These are phyloP conservation scores for Mollisiaceae sp. DNA, from an alignment of 2,329 filamentous ascomycete genomes.

Conservation along the genomic window DNA sequence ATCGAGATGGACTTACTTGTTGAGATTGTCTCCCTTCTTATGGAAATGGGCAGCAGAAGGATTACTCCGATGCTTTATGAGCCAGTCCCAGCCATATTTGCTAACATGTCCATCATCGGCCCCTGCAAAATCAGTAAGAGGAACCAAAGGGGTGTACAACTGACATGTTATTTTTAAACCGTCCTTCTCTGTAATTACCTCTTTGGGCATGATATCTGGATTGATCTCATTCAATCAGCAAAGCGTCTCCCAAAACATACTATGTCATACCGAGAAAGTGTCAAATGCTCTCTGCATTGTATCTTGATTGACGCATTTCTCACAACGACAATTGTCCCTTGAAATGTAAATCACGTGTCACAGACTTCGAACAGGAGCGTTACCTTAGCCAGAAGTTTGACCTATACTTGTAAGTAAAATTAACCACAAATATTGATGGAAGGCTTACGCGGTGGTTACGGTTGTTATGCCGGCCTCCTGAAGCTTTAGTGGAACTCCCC, in stretches of 20 bases:
- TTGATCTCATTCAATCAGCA: constrained; percentile 50
- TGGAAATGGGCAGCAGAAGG: constrained; percentile 35
- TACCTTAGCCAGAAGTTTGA: constrained; percentile 49
- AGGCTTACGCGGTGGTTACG: constrained; percentile 13
- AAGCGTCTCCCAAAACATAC: constrained; percentile 10
- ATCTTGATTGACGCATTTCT: constrained; percentile 68
- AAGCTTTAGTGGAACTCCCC: constrained; percentile 26
- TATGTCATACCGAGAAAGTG: constrained; percentile 64
- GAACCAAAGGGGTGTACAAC: constrained; percentile 26
- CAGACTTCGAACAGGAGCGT: constrained; percentile 12
- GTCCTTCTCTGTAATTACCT: constrained; percentile 43
- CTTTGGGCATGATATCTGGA: constrained; percentile 44
- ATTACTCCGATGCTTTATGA: constrained; percentile 52
- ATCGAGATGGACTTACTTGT: not conserved
- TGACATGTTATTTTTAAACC: constrained; percentile 58
- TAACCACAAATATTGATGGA: not conserved
- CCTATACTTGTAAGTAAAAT: constrained; percentile 34
- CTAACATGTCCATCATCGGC: constrained; percentile 70
- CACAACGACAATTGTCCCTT: constrained; percentile 75
- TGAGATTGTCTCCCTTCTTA: constrained; percentile 40
- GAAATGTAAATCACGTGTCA: constrained; percentile 21
- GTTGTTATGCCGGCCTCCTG: not conserved
- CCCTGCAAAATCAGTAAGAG: constrained; percentile 49
- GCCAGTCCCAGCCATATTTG: constrained; percentile 68
- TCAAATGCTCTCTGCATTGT: constrained; percentile 73